Evolutionary conservation across 306 rosid genomes (phyloP).

Genomic region (Rosa chinensis): DNA sequence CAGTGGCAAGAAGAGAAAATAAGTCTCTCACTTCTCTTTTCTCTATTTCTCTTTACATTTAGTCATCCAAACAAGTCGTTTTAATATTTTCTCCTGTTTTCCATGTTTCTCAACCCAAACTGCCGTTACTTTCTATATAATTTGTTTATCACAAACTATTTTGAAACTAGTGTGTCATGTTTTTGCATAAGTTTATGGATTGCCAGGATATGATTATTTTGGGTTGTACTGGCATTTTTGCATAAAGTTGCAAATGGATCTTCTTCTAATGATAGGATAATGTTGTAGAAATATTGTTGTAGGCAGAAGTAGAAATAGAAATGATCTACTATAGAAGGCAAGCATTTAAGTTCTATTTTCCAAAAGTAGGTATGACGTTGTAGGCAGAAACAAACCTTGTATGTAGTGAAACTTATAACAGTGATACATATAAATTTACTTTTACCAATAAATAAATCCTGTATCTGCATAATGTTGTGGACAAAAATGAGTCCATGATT

Average conservation of each 20-base stretch:
- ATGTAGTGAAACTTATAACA: no score
- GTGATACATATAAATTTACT: no score
- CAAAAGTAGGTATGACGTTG: background rate
- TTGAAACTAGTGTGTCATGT: background rate
- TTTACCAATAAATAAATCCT: background rate
- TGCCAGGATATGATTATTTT: background rate
- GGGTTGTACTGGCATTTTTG: background rate
- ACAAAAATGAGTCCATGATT: no score
- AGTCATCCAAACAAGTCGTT: background rate
- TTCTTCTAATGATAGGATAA: no score
- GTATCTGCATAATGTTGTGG: background rate
- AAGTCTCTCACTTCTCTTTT: background rate
- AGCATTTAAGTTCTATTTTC: no score
- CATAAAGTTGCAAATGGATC: background rate
- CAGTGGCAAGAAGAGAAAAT: background rate
- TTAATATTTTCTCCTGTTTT: background rate
- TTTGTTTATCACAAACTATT: constrained; percentile 1
- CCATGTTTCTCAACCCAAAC: background rate
- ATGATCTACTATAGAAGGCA: no score
- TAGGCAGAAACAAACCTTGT: no score
- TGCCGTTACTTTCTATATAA: background rate
- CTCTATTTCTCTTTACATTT: no score
- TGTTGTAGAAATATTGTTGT: no score
- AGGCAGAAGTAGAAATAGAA: no score
- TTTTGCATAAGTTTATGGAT: constrained; percentile 13